phyloP scores from a whole-genome alignment of 164 flowering plant genomes.

The Chimonanthus salicifolius region DNA sequence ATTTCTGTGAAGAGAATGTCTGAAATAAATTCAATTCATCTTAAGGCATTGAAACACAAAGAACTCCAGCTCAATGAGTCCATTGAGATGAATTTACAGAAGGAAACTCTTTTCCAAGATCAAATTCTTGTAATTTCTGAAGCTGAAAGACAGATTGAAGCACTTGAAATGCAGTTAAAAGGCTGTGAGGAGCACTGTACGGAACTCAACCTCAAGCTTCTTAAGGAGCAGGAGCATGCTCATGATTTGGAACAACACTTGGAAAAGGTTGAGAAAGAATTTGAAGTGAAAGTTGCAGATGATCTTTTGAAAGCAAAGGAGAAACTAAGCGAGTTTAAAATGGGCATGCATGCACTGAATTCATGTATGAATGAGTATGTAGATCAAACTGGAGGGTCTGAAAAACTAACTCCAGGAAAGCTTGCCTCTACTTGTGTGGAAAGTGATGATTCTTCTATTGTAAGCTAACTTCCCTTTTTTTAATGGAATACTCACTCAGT shows the following conservation, averaged over 20 bases:
- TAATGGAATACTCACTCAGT: conserved; percentile 2
- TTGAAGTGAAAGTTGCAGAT: conserved; percentile 3
- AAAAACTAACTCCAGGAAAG: conserved; percentile 10
- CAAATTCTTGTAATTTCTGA: conserved; percentile 35
- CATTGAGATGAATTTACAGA: conserved; percentile 26
- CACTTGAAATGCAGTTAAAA: conserved; percentile 31
- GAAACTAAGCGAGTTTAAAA: conserved; percentile 51
- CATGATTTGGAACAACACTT: conserved; percentile 38
- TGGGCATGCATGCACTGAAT: conserved; percentile 46
- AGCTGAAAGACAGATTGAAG: conserved; percentile 34
- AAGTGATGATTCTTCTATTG: conserved; percentile 27
- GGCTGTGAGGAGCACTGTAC: conserved; percentile 26
- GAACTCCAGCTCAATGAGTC: conserved; percentile 38
- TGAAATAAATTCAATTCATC: conserved; percentile 33
- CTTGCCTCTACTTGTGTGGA: conserved; percentile 8
- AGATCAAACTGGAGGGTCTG: conserved; percentile 23
- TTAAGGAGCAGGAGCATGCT: conserved; percentile 33
- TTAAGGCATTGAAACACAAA: conserved; percentile 28
- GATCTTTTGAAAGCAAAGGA: conserved; percentile 39
- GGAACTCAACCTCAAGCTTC: conserved; percentile 28
- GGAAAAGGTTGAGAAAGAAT: conserved; percentile 32
- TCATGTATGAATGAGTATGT: conserved; percentile 36
- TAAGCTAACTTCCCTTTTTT: conserved; percentile 32
- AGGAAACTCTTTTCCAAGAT: conserved; percentile 33
- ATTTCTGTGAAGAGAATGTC: conserved; percentile 59